Conservation (phyloP, 2,329 filamentous ascomycete species). For the Davidsoniella neocaledoniae region DNA sequence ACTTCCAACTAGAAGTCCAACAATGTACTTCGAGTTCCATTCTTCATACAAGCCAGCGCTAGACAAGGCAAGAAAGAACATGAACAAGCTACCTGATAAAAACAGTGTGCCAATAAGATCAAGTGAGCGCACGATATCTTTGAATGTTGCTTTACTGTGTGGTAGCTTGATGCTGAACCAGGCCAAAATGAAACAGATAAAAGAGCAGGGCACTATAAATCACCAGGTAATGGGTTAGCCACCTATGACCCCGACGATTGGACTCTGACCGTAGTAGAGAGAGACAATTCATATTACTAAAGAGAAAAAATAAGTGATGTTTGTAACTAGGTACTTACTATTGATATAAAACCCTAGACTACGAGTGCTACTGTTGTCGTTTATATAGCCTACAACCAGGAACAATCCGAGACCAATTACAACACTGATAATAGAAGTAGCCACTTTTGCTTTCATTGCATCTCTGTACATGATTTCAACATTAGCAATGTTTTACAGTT, state of each 20-base stretch:
- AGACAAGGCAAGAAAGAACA: background rate
- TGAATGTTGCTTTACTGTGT: background rate
- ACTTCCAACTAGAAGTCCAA: background rate
- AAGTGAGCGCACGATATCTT: background rate
- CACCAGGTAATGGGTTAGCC: too few species aligned
- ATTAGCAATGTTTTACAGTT: too few species aligned
- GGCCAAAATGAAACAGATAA: background rate
- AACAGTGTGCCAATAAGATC: background rate
- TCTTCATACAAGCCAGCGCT: background rate
- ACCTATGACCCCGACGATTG: too few species aligned
- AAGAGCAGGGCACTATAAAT: background rate
- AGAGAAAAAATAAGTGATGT: too few species aligned
- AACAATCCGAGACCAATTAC: background rate
- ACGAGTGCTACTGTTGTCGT: background rate
- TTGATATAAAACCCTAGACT: background rate
- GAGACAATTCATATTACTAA: too few species aligned
- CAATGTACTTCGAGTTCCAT: background rate
- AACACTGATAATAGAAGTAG: background rate
- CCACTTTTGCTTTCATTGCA: slow-evolving; percentile 1
- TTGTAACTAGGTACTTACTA: background rate
- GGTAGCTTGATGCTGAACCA: background rate
- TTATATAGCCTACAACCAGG: background rate
- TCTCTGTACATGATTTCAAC: background rate
- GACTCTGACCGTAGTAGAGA: too few species aligned
- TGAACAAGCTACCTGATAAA: background rate